A percentile compares a stretch with the other conserved stretches of the same genome.
Conservation (phyloP, 306 rosid species). For the Rosa chinensis region DNA sequence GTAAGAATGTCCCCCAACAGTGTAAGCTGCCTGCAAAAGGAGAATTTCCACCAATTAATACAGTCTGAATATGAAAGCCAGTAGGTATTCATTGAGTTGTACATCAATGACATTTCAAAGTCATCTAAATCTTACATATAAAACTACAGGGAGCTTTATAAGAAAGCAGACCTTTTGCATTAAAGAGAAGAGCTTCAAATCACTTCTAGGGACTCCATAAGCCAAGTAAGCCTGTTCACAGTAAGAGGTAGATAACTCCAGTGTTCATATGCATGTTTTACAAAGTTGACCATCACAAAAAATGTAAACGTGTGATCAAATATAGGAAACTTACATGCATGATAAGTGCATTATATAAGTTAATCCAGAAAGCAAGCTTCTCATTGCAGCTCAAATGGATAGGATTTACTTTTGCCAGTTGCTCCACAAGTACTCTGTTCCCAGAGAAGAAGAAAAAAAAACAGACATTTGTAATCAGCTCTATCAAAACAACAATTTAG, state of each 20-base stretch:
- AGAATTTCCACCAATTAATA: neutral
- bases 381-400: constrained; percentile 54
- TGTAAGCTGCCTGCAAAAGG: constrained; percentile 60
- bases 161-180: constrained; percentile 65
- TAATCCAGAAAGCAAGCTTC: constrained; percentile 79
- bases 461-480: neutral
- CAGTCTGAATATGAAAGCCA: neutral
- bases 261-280: neutral
- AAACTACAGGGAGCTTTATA: neutral
- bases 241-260: neutral
- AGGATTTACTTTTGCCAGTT: constrained; percentile 70
- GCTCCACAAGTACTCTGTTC: constrained; percentile 71
- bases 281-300: neutral
- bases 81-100: neutral
- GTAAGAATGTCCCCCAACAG: constrained; percentile 70
- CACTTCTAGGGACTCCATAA: constrained; percentile 81
- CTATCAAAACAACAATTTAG: constrained; percentile 4
- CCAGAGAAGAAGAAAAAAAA: neutral
- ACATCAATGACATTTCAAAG: neutral
- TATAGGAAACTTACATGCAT: constrained; percentile 60
- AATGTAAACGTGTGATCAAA: neutral
- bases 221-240: constrained; percentile 70
- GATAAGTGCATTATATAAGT: constrained; percentile 68
- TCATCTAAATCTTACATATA: neutral
- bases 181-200: constrained; percentile 69